Evolutionary conservation across 148 eudicot species (phyloP).

Genomic region (Vaccinium darrowii): DNA sequence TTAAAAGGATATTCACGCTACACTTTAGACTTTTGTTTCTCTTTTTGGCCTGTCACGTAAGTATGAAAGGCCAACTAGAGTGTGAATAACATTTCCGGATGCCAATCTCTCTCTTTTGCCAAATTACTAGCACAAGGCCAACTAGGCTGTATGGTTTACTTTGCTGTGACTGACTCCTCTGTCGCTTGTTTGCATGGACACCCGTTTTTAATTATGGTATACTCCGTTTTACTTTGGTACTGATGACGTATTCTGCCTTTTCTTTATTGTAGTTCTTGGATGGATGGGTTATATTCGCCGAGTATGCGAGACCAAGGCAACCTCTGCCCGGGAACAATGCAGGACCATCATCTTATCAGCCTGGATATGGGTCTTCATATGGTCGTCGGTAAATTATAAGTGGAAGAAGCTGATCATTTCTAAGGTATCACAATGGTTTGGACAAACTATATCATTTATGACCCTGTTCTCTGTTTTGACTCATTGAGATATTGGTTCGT

Average conservation of each 20-base stretch:
- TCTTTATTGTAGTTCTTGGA: slow-evolving; percentile 64
- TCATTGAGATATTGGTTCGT: neutral
- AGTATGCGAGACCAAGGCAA: slow-evolving; percentile 67
- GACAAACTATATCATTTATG: neutral
- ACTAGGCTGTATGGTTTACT: no score
- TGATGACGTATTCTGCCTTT: neutral
- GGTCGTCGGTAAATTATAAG: neutral
- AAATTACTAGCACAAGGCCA: no score
- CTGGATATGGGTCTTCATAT: slow-evolving; percentile 19
- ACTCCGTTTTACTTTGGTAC: neutral
- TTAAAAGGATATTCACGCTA: no score
- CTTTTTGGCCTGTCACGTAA: no score
- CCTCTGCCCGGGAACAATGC: slow-evolving; percentile 30
- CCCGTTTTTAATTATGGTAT: neutral
- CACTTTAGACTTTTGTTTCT: no score
- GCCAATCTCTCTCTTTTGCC: no score
- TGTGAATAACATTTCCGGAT: no score
- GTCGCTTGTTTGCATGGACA: neutral
- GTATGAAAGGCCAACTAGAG: no score
- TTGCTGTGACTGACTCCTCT: neutral
- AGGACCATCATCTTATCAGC: neutral
- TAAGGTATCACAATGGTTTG: slow-evolving; percentile 5
- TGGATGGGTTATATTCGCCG: slow-evolving; percentile 95
- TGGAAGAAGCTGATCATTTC: slow-evolving; percentile 11
- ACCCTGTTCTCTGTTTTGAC: neutral